Conservation (phyloP, 2,329 filamentous ascomycete species). For the Furcasterigmium sp. region DNA sequence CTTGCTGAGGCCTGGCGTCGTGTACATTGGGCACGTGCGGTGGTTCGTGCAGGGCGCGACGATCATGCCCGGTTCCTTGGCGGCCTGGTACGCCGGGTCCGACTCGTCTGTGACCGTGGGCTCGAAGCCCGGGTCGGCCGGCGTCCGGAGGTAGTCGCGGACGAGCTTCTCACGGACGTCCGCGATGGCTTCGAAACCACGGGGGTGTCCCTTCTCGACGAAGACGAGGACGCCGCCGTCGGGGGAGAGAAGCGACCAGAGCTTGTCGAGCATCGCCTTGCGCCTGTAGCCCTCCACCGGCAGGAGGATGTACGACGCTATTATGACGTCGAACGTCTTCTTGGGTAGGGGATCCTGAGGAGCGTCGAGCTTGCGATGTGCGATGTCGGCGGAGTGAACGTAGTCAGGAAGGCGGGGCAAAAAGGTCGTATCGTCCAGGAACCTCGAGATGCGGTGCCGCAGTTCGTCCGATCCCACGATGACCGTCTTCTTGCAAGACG, state of each 20-base stretch:
- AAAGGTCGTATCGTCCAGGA: constrained; percentile 87
- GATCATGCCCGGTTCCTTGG: constrained; percentile 58
- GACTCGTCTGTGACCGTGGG: constrained; percentile 27
- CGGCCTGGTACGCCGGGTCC: constrained; percentile 31
- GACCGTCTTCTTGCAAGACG: constrained; percentile 72
- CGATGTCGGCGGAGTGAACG: constrained; percentile 57
- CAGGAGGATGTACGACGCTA: constrained; percentile 81
- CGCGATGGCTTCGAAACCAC: constrained; percentile 88
- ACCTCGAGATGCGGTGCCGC: constrained; percentile 66
- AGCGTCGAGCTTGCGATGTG: constrained; percentile 54
- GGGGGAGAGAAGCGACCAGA: constrained; percentile 82
- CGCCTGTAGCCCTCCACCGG: constrained; percentile 71
- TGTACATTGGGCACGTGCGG: constrained; percentile 82
- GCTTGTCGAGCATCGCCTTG: constrained; percentile 75
- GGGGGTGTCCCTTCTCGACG: constrained; percentile 84
- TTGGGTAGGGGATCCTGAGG: constrained; percentile 49
- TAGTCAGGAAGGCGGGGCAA: constrained; percentile 89
- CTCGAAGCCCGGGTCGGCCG: constrained; percentile 32
- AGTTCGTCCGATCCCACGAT: constrained; percentile 71
- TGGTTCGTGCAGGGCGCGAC: constrained; percentile 86
- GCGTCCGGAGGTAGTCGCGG: constrained; percentile 66
- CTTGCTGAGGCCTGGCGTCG: constrained; percentile 58
- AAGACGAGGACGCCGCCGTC: constrained; percentile 82
- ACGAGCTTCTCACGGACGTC: constrained; percentile 76
- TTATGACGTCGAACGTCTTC: constrained; percentile 84